Conservation (phyloP, 345 rosid species). For the Raphanus sativus region DNA sequence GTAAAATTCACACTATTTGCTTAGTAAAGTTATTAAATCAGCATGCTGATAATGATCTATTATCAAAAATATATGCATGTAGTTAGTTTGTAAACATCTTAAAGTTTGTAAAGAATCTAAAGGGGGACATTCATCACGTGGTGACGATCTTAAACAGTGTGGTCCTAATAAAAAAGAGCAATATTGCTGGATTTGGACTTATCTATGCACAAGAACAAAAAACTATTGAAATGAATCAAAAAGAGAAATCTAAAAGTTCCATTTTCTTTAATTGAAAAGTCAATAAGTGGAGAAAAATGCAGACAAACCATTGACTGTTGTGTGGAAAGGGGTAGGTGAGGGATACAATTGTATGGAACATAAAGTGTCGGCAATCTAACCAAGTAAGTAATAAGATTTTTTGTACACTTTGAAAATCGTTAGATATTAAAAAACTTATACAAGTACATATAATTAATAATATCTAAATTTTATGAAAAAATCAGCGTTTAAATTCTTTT, state of each 20-base stretch:
- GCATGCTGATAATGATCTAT: background rate
- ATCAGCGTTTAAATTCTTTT: too few relatives aligned
- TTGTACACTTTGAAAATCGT: background rate
- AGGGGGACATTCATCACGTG: constrained; percentile 7
- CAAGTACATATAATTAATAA: background rate
- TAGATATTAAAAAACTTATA: background rate
- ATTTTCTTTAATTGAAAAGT: constrained; percentile 12
- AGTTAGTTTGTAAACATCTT: background rate
- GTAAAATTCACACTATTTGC: background rate
- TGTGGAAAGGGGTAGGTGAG: background rate
- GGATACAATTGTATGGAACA: background rate
- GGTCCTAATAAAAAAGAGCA: constrained; percentile 17
- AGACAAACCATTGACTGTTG: background rate
- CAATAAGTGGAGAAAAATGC: background rate
- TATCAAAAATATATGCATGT: background rate
- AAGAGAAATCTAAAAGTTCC: constrained; percentile 17
- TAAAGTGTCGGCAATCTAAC: background rate
- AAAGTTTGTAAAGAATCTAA: background rate
- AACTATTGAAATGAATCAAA: constrained; percentile 2
- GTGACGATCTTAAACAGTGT: background rate
- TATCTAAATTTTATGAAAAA: too few relatives aligned
- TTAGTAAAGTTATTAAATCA: background rate
- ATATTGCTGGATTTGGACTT: constrained; percentile 12
- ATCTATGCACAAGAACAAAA: constrained; percentile 8
- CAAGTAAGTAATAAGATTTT: background rate